These are phyloP conservation scores for Triticum monococcum DNA, from an alignment of 176 grass and related monocot genomes.

Conservation along the genomic window DNA sequence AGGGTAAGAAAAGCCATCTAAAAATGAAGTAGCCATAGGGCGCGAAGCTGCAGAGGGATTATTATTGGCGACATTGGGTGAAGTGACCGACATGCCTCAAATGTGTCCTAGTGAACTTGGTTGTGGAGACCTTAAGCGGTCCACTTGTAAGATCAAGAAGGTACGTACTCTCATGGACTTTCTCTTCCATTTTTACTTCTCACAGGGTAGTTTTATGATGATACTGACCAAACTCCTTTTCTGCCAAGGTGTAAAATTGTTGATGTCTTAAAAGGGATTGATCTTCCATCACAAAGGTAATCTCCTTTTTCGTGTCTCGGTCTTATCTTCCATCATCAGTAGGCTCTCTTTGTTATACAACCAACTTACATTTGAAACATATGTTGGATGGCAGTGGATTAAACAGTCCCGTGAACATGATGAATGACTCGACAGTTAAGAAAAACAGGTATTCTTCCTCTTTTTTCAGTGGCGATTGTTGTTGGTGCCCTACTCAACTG, in stretches of 20 bases:
- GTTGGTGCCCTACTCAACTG: too few species aligned
- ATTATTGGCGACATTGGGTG: conserved; percentile 23
- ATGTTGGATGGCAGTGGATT: not conserved
- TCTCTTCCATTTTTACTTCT: too few species aligned
- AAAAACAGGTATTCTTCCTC: not conserved
- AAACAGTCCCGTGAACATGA: not conserved
- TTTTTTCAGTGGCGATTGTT: too few species aligned
- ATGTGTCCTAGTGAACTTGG: not conserved
- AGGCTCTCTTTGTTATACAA: too few species aligned
- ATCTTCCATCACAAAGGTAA: not conserved
- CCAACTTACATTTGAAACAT: too few species aligned
- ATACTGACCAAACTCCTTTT: not conserved
- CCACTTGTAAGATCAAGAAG: conserved; percentile 30
- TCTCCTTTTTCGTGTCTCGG: too few species aligned
- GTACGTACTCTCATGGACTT: too few species aligned
- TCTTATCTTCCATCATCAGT: too few species aligned
- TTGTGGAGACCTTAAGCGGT: not conserved
- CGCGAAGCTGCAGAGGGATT: not conserved
- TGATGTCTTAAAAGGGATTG: not conserved
- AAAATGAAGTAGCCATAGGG: not conserved
- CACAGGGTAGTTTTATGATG: too few species aligned
- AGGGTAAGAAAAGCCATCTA: not conserved
- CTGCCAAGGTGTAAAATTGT: not conserved
- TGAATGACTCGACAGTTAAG: not conserved
- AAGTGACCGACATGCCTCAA: not conserved